A percentile compares a stretch with the other conserved stretches of the same genome.
Evolutionary conservation across 208 protist species (phyloP).

Genomic region (Wallacemonas sp.): DNA sequence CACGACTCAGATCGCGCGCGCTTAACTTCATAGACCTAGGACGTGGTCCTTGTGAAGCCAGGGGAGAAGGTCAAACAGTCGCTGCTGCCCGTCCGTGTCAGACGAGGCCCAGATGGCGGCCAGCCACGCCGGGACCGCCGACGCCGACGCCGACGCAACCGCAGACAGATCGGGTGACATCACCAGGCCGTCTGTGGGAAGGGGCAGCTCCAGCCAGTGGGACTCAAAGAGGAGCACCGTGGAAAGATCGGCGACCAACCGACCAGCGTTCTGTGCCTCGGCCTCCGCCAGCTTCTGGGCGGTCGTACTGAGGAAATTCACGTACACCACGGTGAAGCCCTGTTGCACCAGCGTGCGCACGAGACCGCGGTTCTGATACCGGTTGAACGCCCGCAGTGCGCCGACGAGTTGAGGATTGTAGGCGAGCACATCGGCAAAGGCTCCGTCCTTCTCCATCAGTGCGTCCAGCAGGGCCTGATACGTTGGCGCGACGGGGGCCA

Average conservation of each 20-base stretch:
- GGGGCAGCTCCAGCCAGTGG: conserved; percentile 59
- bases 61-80: not conserved
- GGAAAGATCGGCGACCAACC: conserved; percentile 2
- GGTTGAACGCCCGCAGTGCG: conserved; percentile 50
- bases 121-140: not conserved
- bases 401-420: conserved; percentile 52
- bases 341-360: conserved; percentile 64
- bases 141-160: not conserved
- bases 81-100: not conserved
- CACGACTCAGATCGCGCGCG: no score
- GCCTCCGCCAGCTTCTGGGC: conserved; percentile 17
- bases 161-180: not conserved
- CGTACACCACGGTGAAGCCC: conserved; percentile 40
- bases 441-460: conserved; percentile 18
- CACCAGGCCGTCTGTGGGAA: conserved; percentile 19
- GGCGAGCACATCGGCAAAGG: conserved; percentile 29
- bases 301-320: conserved; percentile 22
- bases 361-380: conserved; percentile 60
- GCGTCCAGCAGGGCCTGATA: conserved; percentile 22
- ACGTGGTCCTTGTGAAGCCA: conserved; percentile 35
- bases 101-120: not conserved
- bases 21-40: conserved; percentile 89
- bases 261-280: not conserved
- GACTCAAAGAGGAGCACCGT: conserved; percentile 49
- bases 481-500: not conserved